phyloP scores from a whole-genome alignment of 257 asterid species.

The Nyctanthes arbortristis region DNA sequence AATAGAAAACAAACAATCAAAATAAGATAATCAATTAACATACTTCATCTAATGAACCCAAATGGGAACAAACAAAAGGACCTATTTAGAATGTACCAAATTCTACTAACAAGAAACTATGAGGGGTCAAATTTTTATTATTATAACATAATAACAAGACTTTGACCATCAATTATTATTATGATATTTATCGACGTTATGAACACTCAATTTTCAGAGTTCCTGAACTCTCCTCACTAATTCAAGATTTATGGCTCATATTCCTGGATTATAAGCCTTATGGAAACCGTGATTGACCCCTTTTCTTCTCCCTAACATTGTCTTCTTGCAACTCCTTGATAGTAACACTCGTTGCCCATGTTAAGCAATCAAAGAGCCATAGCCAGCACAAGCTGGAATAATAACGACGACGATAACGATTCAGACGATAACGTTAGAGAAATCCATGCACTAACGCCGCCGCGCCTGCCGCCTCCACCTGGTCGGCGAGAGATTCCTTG shows the following conservation, averaged over 20 bases:
- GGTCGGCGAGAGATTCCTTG: constrained; percentile 33
- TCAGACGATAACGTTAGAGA: constrained; percentile 22
- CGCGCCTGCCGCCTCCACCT: constrained; percentile 25
- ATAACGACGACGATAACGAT: not conserved
- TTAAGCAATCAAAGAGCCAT: constrained; percentile 58
- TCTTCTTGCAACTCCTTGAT: not conserved
- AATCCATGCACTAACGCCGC: constrained; percentile 24
- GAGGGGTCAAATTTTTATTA: constrained; percentile 24
- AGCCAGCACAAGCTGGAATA: not conserved
- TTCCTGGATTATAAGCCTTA: not conserved
- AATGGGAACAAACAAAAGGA: no score
- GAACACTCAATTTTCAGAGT: not conserved
- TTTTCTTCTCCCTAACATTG: not conserved
- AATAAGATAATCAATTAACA: not conserved
- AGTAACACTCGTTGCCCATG: constrained; percentile 22
- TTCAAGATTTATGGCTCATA: not conserved
- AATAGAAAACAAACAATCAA: no score
- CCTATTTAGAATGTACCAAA: not conserved
- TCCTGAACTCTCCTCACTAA: no score
- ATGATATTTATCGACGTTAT: constrained; percentile 7
- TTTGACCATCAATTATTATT: not conserved
- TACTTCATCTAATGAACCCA: no score
- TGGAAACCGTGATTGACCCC: not conserved
- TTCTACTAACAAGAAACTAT: not conserved
- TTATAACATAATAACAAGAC: not conserved